Evolutionary conservation across 208 protist genomes (phyloP), one percentile per base, ranked within the genome.

Genomic region (Acanthamoeba lenticulata): DNA sequence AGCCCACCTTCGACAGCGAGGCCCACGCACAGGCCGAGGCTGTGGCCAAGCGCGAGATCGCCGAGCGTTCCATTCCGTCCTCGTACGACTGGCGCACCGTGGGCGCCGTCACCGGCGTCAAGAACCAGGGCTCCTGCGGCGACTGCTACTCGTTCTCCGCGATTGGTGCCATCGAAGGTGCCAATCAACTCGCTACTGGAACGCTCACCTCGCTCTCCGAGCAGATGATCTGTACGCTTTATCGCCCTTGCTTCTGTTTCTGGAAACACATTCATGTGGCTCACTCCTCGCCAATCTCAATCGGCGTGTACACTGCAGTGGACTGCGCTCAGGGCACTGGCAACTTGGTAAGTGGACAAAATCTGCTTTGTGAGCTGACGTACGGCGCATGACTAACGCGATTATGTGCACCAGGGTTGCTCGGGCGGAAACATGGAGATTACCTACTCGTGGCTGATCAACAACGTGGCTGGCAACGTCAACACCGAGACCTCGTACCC

Each of bases 111-210:
- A 98, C 98, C 17, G 93, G 88, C 9, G 98, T 99, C 88, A 99
- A 99, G 97, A 96, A 99, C 95, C 98, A 99, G 96, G 98, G 98
- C 65, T 95, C 94, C 52, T 99, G 98, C 97, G 99, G 98, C 94
- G 98, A 97, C 36, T 99, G 99, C 97, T 99, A 98, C 98, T 95
- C 98, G 57, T 99, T 99, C 98, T 98, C 97, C 11, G 96, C 99
- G 34, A 98, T 98, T 65, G 98, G 98, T 89, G 96, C 98, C 85
- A 96, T 99, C 60, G 98, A 99, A 95, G 97, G 98, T 11, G 95
- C 95, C 89, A 97, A 96, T 95, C 90, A 93, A 44, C 90, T 96
- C 69, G 45, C 65, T 34, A 67, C 72, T 27, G 19, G 40, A 1
- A 74, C 94, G 40, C 42, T 77, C 13, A 27, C 34, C 29, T 55